A percentile compares a stretch with the other conserved stretches of the same genome.
phyloP scores from a whole-genome alignment of 108 stramenopile species.

The Mediolabrus comicus region DNA sequence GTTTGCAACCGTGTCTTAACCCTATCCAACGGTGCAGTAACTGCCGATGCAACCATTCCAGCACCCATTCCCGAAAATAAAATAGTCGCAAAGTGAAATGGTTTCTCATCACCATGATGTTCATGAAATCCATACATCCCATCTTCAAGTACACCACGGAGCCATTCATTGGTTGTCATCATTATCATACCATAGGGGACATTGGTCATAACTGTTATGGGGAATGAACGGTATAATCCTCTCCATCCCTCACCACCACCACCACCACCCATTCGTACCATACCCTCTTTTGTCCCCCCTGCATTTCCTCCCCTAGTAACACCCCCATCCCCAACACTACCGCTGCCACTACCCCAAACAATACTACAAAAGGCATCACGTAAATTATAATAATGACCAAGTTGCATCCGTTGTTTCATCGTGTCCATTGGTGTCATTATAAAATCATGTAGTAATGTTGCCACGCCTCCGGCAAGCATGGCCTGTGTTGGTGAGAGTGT shows the following conservation, averaged over 20 bases:
- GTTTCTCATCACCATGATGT: slow-evolving; percentile 14
- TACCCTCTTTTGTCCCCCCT: not conserved
- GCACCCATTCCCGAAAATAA: slow-evolving; percentile 85
- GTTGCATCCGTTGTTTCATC: slow-evolving; percentile 98
- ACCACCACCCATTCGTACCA: slow-evolving; percentile 46
- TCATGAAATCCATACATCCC: slow-evolving; percentile 33
- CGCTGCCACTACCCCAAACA: slow-evolving; percentile 13
- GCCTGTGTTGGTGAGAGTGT: slow-evolving; percentile 37
- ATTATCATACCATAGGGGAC: slow-evolving; percentile 97
- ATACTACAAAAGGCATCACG: slow-evolving; percentile 63
- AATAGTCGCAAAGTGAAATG: slow-evolving; percentile 41
- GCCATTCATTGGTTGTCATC: slow-evolving; percentile 93
- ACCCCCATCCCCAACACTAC: not conserved
- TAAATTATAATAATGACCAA: slow-evolving; percentile 91
- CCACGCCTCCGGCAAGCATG: slow-evolving; percentile 84
- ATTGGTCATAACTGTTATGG: slow-evolving; percentile 94
- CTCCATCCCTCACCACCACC: slow-evolving; percentile 79
- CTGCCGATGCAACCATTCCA: slow-evolving; percentile 85
- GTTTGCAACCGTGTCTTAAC: slow-evolving; percentile 94
- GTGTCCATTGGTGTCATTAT: slow-evolving; percentile 98
- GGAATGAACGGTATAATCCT: slow-evolving; percentile 87
- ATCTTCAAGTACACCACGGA: slow-evolving; percentile 57
- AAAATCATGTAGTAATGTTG: slow-evolving; percentile 90
- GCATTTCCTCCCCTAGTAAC: not conserved
- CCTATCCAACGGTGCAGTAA: slow-evolving; percentile 96